Percentiles rank a stretch among this genome's conserved stretches.
phyloP scores from a whole-genome alignment of 2,329 filamentous ascomycete genomes.

The Hypoxylon sp. region DNA sequence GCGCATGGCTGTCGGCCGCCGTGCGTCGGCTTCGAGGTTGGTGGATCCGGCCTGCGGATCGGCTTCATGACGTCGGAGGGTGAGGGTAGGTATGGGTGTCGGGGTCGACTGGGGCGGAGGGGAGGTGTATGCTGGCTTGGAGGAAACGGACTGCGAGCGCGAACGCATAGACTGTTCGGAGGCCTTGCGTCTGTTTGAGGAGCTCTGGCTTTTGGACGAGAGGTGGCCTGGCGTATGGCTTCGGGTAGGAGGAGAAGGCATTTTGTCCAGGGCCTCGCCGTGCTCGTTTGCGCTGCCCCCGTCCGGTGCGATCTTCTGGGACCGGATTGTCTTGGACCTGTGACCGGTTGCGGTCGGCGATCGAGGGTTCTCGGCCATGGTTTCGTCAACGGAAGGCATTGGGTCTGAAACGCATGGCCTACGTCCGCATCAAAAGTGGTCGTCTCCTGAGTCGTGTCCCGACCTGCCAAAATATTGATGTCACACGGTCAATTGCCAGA shows the following conservation, averaged over 20 bases:
- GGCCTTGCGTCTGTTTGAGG: slow-evolving; percentile 62
- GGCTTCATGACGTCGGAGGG: slow-evolving; percentile 51
- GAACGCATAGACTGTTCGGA: slow-evolving; percentile 69
- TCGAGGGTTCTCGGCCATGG: slow-evolving; percentile 54
- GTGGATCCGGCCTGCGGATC: slow-evolving; percentile 51
- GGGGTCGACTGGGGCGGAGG: slow-evolving; percentile 51
- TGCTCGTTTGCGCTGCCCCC: slow-evolving; percentile 53
- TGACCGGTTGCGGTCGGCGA: slow-evolving; percentile 54
- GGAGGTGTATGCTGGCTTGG: slow-evolving; percentile 54
- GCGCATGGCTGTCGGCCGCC: slow-evolving; percentile 64
- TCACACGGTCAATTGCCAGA: slow-evolving; percentile 36
- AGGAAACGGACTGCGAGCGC: slow-evolving; percentile 67
- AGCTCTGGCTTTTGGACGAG: slow-evolving; percentile 67
- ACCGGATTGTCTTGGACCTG: slow-evolving; percentile 65
- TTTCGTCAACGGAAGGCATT: slow-evolving; percentile 34
- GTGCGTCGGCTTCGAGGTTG: slow-evolving; percentile 51
- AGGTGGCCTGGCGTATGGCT: slow-evolving; percentile 75
- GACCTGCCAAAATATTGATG: slow-evolving; percentile 18
- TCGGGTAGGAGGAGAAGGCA: slow-evolving; percentile 59
- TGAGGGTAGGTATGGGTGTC: slow-evolving; percentile 50
- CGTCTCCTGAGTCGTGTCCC: slow-evolving; percentile 8
- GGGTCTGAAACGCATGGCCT: slow-evolving; percentile 43
- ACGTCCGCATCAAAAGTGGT: slow-evolving; percentile 19
- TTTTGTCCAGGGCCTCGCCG: slow-evolving; percentile 56
- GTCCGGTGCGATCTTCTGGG: slow-evolving; percentile 66